Evolutionary conservation across 2,329 filamentous ascomycete genomes (phyloP).

Genomic region (Fonsecaea multimorphosa): DNA sequence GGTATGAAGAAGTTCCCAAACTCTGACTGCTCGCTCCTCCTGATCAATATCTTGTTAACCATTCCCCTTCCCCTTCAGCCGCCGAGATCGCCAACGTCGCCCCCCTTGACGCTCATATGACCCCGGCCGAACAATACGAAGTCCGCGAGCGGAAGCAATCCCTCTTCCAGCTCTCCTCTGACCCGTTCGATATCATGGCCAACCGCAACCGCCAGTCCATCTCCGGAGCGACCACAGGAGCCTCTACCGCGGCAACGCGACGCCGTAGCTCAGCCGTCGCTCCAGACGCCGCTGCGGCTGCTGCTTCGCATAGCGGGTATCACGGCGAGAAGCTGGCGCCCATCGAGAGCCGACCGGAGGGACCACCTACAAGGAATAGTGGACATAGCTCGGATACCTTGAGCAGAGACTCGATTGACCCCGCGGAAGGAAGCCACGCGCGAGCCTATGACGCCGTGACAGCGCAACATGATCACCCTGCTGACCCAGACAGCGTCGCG

Average conservation of each 20-base stretch:
- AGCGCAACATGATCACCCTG: slow-evolving; percentile 24
- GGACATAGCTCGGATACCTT: slow-evolving; percentile 19
- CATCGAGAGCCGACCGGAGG: slow-evolving; percentile 33
- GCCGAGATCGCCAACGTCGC: slow-evolving; percentile 19
- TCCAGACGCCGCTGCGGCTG: slow-evolving; percentile 30
- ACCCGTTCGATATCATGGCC: slow-evolving; percentile 37
- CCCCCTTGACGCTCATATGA: slow-evolving; percentile 22
- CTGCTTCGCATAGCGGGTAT: slow-evolving; percentile 29
- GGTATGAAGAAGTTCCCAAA: slow-evolving; percentile 21
- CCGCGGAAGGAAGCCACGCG: slow-evolving; percentile 17
- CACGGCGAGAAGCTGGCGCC: slow-evolving; percentile 33
- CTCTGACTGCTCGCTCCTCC: background rate
- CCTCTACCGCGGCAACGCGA: slow-evolving; percentile 34
- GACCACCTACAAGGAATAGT: slow-evolving; percentile 13
- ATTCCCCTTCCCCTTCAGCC: slow-evolving; percentile 5
- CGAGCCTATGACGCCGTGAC: slow-evolving; percentile 27
- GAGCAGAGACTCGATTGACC: slow-evolving; percentile 13
- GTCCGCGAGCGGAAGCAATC: slow-evolving; percentile 37
- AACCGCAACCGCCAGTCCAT: slow-evolving; percentile 36
- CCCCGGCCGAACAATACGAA: slow-evolving; percentile 37
- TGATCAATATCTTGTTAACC: background rate
- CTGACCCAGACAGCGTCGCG: slow-evolving; percentile 29
- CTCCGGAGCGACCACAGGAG: slow-evolving; percentile 32
- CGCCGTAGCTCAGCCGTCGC: slow-evolving; percentile 39
- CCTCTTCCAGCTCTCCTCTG: slow-evolving; percentile 35